Percentiles rank a stretch among this genome's conserved stretches.
phyloP scores from a whole-genome alignment of 1,139 yeast species.

The Zygosaccharomyces sapae region DNA sequence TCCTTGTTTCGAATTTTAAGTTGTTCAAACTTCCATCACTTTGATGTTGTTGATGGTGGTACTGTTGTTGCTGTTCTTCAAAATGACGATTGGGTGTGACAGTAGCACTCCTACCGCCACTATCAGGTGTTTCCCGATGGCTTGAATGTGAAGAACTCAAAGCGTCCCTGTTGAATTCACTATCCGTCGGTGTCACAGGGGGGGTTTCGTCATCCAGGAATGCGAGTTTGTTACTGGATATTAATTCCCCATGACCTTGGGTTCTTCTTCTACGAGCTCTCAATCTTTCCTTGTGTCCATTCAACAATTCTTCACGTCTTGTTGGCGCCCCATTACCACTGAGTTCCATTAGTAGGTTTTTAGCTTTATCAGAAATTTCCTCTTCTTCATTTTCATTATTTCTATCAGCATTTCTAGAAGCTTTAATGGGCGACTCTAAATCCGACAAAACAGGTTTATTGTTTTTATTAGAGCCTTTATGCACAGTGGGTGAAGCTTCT shows the following conservation, averaged over 20 bases:
- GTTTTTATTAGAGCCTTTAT: constrained; percentile 1
- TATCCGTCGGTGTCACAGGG: background rate
- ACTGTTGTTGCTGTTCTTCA: background rate
- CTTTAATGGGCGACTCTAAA: constrained; percentile 7
- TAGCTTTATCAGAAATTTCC: constrained; percentile 31
- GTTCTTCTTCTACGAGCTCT: constrained; percentile 30
- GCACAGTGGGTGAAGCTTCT: background rate
- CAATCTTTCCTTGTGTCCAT: constrained; percentile 29
- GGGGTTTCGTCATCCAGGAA: constrained; percentile 4
- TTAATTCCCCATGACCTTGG: background rate
- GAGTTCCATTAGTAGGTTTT: constrained; percentile 30
- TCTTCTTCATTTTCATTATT: constrained; percentile 19
- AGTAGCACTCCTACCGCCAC: background rate
- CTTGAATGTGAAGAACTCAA: background rate
- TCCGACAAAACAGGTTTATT: background rate
- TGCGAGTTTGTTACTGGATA: constrained; percentile 1
- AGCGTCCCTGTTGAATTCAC: constrained; percentile 1
- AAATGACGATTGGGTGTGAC: background rate
- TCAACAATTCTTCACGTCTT: constrained; percentile 19
- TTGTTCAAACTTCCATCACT: background rate
- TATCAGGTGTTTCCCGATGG: background rate
- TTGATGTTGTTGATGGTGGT: background rate
- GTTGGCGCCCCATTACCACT: constrained; percentile 28
- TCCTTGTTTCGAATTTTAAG: background rate
- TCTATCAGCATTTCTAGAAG: constrained; percentile 3